Evolutionary conservation across 2,329 filamentous ascomycete species (phyloP), one percentile per base, ranked within the genome.

Genomic region (Cladosporium sp.): DNA sequence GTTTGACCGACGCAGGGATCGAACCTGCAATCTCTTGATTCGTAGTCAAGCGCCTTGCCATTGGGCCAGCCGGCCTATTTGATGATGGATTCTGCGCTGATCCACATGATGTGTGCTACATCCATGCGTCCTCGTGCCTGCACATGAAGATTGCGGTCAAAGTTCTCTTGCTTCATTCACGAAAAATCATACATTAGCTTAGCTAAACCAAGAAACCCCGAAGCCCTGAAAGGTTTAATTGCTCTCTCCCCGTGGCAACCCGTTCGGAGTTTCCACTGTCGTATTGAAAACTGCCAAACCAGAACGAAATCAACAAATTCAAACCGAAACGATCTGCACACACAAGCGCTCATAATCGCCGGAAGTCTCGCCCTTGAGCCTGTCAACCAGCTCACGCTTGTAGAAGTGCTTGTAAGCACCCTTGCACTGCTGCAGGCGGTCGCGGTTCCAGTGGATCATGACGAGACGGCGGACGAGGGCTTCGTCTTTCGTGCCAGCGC

Each of bases 401-500:
- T 87, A 95, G 47, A 81, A 81, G 66, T 88, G 83, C 67, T 85
- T 79, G 73, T 91, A 97, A 9, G 89, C 91, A 0, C 79, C 81
- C 74, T 90, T 91, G 58, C 96, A 87, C 64, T 90, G 87, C 51
- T 85, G 83, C 78, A 96, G 80, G 64, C 89, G 84, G 56, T 78
- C 80, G 36, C 80, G 80, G 69, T 96, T 85, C 93, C 93, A 97
- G 73, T 97, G 93, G 49, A 83, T 80, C 20, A 90, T 81, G 1
- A 97, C 83, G 3, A 94, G 81, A n/a, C 91, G 81, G 25, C 86
- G 81, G 15, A 95, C 83, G 3, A 97, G 81, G 8, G 92, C 78
- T 32, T 85, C 77, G 61, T 99, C 92, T 72, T 94, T 93, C 10
- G 94, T 97, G 2, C 93, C 93, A 62, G 88, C 66, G 0, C 93